A percentile compares a stretch with the other conserved stretches of the same genome.
Evolutionary conservation across 2,329 filamentous ascomycete species (phyloP).

Genomic region (Aspergillus fischeri): DNA sequence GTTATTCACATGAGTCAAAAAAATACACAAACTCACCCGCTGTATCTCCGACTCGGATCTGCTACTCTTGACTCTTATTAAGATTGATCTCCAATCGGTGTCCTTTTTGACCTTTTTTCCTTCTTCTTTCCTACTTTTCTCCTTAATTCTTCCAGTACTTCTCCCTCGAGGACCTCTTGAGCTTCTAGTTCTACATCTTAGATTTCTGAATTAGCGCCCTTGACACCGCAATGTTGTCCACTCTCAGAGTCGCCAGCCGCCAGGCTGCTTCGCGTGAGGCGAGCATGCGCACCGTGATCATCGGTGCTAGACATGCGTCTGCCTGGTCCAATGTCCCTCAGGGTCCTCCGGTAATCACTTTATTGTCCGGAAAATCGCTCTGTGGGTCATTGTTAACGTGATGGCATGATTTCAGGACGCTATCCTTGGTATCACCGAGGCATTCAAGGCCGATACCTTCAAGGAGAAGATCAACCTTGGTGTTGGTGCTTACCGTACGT

Average conservation of each 20-base stretch:
- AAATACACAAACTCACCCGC: conserved; percentile 11
- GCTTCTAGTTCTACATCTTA: conserved; percentile 1
- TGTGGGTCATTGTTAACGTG: conserved; percentile 21
- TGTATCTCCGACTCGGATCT: conserved; percentile 12
- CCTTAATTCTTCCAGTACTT: conserved; percentile 1
- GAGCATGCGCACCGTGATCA: conserved; percentile 34
- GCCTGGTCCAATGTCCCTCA: conserved; percentile 89
- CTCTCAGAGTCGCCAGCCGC: conserved; percentile 42
- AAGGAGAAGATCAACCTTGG: conserved; percentile 97
- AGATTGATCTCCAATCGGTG: neutral
- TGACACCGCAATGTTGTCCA: conserved; percentile 42
- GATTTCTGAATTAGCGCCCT: conserved; percentile 2
- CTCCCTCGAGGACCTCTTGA: conserved; percentile 8
- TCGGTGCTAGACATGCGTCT: conserved; percentile 61
- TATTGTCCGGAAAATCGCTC: conserved; percentile 3
- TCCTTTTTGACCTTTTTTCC: conserved; percentile 5
- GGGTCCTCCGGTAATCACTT: conserved; percentile 74
- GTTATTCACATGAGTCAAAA: conserved; percentile 20
- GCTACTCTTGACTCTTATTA: conserved; percentile 1
- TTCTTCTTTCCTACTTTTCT: conserved; percentile 3
- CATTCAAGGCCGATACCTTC: conserved; percentile 95
- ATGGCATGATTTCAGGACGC: conserved; percentile 34
- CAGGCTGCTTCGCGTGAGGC: conserved; percentile 38
- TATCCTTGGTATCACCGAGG: conserved; percentile 73
- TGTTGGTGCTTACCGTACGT: conserved; percentile 86